Conservation (phyloP, 345 rosid genomes). For the Nasturtium officinale region DNA sequence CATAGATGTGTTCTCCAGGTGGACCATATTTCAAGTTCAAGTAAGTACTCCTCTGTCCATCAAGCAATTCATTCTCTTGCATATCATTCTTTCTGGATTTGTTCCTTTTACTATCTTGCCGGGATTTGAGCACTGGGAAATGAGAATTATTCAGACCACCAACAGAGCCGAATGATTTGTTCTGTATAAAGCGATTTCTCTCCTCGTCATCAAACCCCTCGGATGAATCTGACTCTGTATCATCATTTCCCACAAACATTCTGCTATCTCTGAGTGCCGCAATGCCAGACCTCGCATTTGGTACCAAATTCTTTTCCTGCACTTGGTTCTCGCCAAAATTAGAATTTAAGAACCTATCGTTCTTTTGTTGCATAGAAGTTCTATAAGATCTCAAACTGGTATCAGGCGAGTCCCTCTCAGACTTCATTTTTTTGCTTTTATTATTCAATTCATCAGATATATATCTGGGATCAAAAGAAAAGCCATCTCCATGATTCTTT, state of each 20-base stretch:
- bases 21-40: constrained; percentile 49
- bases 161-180: constrained; percentile 54
- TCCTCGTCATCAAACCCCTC: constrained; percentile 60
- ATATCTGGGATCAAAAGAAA: constrained; percentile 56
- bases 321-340: constrained; percentile 57
- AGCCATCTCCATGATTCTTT: constrained; percentile 51
- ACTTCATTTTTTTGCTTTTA: constrained; percentile 70
- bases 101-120: constrained; percentile 49
- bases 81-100: constrained; percentile 49
- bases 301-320: constrained; percentile 57
- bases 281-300: constrained; percentile 55
- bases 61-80: constrained; percentile 50
- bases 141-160: constrained; percentile 51
- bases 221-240: constrained; percentile 86
- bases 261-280: constrained; percentile 52
- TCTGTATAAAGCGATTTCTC: constrained; percentile 53
- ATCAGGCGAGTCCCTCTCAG: constrained; percentile 60
- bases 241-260: constrained; percentile 55
- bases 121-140: constrained; percentile 53
- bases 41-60: constrained; percentile 41
- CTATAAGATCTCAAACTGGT: constrained; percentile 51
- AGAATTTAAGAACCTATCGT: constrained; percentile 60
- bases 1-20: constrained; percentile 48
- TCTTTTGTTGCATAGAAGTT: constrained; percentile 58
- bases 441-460: constrained; percentile 60